Conservation (phyloP, 164 flowering plant genomes). For the Aristolochia contorta region DNA sequence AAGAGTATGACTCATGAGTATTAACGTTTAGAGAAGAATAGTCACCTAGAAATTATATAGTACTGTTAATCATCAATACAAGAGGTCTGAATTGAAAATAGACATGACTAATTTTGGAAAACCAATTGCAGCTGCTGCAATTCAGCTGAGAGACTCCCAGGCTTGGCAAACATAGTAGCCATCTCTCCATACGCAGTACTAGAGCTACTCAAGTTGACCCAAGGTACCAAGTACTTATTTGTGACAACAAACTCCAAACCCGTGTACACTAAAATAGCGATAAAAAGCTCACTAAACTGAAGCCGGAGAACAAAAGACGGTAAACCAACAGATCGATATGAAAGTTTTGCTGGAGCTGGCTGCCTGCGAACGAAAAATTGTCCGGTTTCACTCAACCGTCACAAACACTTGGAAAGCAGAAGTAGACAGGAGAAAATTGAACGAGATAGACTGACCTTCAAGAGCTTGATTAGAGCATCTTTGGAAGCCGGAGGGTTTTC, state of each 20-base stretch:
- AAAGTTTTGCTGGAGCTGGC: background rate
- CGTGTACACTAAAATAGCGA: background rate
- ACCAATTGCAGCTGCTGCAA: no score
- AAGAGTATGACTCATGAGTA: no score
- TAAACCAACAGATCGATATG: background rate
- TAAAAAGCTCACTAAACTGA: background rate
- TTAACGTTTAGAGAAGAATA: no score
- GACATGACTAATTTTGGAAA: no score
- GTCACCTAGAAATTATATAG: no score
- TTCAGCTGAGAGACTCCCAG: no score
- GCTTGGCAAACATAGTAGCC: no score
- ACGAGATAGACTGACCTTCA: slow-evolving; percentile 41
- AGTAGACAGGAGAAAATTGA: background rate
- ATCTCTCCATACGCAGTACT: no score
- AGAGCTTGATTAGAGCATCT: slow-evolving; percentile 68
- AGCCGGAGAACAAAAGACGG: background rate
- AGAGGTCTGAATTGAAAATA: no score
- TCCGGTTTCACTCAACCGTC: background rate
- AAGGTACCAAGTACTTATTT: background rate
- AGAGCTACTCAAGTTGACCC: no score
- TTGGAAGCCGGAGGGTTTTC: slow-evolving; percentile 57
- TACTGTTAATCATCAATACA: no score
- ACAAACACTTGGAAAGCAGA: background rate
- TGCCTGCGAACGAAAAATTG: background rate
- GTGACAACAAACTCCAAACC: background rate